These are phyloP conservation scores for Arthrobotrys sphaeroides DNA, from an alignment of 2,329 filamentous ascomycete species.

Conservation along the genomic window DNA sequence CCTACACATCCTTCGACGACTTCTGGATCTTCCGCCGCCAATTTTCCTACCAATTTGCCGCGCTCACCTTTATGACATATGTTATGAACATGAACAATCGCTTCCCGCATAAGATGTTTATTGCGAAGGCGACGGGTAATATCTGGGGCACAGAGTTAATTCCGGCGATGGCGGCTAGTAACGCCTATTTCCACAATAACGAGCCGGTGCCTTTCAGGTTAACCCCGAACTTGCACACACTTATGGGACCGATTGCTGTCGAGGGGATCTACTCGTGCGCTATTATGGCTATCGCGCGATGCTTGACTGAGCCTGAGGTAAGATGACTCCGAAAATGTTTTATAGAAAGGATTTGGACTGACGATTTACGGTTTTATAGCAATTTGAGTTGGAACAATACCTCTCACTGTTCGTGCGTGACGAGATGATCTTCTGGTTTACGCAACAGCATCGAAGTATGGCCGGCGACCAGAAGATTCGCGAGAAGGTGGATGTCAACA, in stretches of 20 bases:
- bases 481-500: constrained; percentile 84
- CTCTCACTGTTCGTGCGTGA: constrained; percentile 94
- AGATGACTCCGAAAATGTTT: constrained; percentile 54
- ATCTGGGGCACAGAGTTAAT: constrained; percentile 97
- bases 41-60: constrained; percentile 93
- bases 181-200: constrained; percentile 91
- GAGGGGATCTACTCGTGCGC: constrained; percentile 96
- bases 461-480: constrained; percentile 73
- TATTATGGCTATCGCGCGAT: constrained; percentile 95
- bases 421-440: constrained; percentile 98
- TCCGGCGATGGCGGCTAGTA: constrained; percentile 82
- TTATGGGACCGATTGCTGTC: constrained; percentile 94
- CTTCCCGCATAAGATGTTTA: constrained; percentile 94
- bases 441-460: constrained; percentile 73
- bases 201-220: constrained; percentile 97
- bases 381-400: constrained; percentile 88
- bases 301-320: constrained; percentile 82
- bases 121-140: constrained; percentile 85
- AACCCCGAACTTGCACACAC: constrained; percentile 91
- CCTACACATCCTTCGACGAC: constrained; percentile 85
- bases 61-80: constrained; percentile 98
- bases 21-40: constrained; percentile 99
- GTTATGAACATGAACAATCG: constrained; percentile 96
- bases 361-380: constrained; percentile 43
- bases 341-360: background rate